Base-by-base conservation (phyloP, 139 green algal species). In the Gonium pectorale region DNA sequence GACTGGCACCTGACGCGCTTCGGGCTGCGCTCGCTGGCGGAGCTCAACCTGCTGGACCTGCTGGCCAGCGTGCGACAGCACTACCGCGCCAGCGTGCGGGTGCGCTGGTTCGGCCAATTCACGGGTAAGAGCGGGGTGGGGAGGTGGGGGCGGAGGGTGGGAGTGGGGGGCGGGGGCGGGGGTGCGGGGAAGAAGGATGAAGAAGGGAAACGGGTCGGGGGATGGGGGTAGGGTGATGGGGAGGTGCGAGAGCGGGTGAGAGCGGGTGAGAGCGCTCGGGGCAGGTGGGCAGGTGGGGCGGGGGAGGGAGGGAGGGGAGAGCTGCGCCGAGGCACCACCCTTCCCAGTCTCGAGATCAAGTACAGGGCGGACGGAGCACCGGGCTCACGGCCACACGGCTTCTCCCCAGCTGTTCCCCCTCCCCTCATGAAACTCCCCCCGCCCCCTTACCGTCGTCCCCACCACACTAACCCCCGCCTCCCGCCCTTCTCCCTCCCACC, bases 1-100 rank as follows among this genome's bases (percentile, higher is more conserved):
- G 90, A 94, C 43, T 95, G 92, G 92, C 92, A 95, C 83, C 62
- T 93, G 60, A 90, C 87, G 56, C 74, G 78, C n/a, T 95, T 91
- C 75, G 92, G 92, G 2, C 86, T 95, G 63, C 83, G 87, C 29
- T 86, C 85, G 56, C 80, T 95, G 52, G 92, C 92, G 29, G 92
- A 95, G 78, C 78, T 86, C 54, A 91, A 86, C 82, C 83, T 94
- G 74, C 44, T 91, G 44, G 88, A 94, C 66, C 89, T 94, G 43
- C 86, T 92, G 43, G 86, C 86, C n/a, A 84, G 56, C 49, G 80
- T 89, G n/a, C 87, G 88, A 15, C 79, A 88, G 31, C 84, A 91
- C 84, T 73, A 84, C 51, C 74, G 59, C 41, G 68, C n/a, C 22
- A 37, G 31, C 40, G 67, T 83, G 35, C 62, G 83, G 8, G 38